Evolutionary conservation across 2,329 filamentous ascomycete genomes (phyloP), one percentile per base, ranked within the genome.

Genomic region (Ascochyta pisi): DNA sequence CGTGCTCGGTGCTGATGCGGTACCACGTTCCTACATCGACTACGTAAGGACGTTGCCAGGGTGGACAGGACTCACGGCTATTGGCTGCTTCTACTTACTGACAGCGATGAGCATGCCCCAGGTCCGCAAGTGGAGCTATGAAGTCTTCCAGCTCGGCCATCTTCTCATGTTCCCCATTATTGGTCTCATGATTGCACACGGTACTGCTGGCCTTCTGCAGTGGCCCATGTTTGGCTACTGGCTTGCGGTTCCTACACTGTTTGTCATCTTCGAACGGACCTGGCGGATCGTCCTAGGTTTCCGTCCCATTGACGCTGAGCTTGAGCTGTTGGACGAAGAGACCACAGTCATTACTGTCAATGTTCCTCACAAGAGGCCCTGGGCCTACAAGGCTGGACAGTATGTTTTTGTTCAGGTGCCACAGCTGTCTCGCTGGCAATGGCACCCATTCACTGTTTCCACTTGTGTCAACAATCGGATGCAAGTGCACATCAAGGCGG

Each of bases 371-470:
- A 76, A 79, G 48, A 73, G 80, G 1, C 71, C 82, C 3, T 84
- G 81, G 82, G 76, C 76, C 35, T 85, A 84, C 64, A 78, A 79
- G 49, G 83, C 83, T n/a, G 83, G 83, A 0, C 83, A 85, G 64
- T 85, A 85, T 54, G 77, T 86, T 13, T 81, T 86, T 41, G 72
- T 86, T 0, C 83, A 85, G 60, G 81, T 86, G 0, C 84, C 83
- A 0, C 58, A 74, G 27, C 68, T 86, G 22, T 84, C 82, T 34
- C 71, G 77, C 45, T 86, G 83, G 54, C 83, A 86, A 61, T 86
- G 83, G 83, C 83, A 86, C 52, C 84, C 83, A 0, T 86, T 86
- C 60, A 86, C 84, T 0, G 81, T 86, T 0, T 85, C 84, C 0
- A 80, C 81, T 2, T 86, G 83, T 59, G 76, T 78, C 13, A 82